Conservation (phyloP, 345 rosid genomes). For the Hypericum perforatum region DNA sequence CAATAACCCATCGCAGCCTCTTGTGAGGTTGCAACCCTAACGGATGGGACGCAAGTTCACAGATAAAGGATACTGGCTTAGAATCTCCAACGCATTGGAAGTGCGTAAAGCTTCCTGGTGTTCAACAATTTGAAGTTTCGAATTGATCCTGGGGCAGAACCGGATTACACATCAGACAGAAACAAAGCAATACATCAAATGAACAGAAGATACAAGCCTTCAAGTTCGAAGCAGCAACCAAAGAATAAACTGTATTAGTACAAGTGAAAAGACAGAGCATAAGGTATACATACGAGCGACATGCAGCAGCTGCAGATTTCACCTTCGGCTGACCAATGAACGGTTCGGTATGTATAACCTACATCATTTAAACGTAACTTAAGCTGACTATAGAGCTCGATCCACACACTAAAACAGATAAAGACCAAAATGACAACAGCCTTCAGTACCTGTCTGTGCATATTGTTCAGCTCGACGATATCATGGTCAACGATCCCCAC, state of each 20-base stretch:
- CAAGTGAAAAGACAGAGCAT: not conserved
- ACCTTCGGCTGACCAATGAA: constrained; percentile 85
- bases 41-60: too few species aligned
- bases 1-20: too few species aligned
- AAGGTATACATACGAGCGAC: constrained; percentile 53
- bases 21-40: too few species aligned
- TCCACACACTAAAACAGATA: too few species aligned
- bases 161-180: constrained; percentile 7
- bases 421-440: not conserved
- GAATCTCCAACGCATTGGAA: constrained; percentile 78
- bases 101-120: constrained; percentile 72
- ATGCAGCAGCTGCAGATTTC: constrained; percentile 82
- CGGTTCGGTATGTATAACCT: constrained; percentile 93
- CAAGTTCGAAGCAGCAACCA: not conserved
- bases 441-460: constrained; percentile 86
- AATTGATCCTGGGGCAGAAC: constrained; percentile 52
- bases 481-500: constrained; percentile 92
- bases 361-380: constrained; percentile 1
- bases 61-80: constrained; percentile 57
- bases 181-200: not conserved
- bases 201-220: too few species aligned
- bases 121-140: constrained; percentile 58
- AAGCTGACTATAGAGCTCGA: not conserved
- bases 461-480: constrained; percentile 86
- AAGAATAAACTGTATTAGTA: not conserved